Base-by-base conservation (phyloP, 179 eudicot species). In the Silene vulgaris region DNA sequence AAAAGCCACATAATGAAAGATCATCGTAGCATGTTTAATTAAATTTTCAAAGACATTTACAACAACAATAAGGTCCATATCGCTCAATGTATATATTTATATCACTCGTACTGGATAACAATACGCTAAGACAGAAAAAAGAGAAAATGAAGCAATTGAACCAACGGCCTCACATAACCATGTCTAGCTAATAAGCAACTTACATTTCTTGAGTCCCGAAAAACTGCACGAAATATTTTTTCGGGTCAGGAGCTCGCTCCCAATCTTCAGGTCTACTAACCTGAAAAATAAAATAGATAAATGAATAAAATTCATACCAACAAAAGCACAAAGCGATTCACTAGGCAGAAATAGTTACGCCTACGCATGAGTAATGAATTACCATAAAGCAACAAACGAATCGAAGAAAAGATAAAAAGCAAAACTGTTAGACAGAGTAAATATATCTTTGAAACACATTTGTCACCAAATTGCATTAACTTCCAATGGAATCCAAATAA, bases 191-290 rank as follows among this genome's bases (percentile, higher is more conserved):
- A 69, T 61, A 75, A 63, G 73, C 50, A 43, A 85, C 99, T 90
- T 87, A 95, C 99, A 95, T 95, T 87, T 95, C 99, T 74, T 75
- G 79, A 60, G 99, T 95, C 72, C 99, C 99, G 76, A 88, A 95
- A 79, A 95, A 95, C 68, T 89, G 89, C 20, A 95, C 97, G 60
- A 95, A 95, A 80, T 84, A 89, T 81, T 95, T 95, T 85, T 85
- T 93, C 28, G 93, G 90, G 76, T 95, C 99, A 76, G 97, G 87
- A 75, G 85, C 68, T 76, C 85, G 85, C 23, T 85, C 80, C 93
- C 95, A 90, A 29, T 89, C 97, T 85, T 95, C 97, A 40, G 99
- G 97, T 74, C 87, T 86, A 88, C 99, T 88, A 77, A 95, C 90
- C 99, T 95, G 86, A 28, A 77, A 73, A 61, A 40, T 26, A 30